phyloP scores from a whole-genome alignment of 257 asterid species.

The Vinca minor region DNA sequence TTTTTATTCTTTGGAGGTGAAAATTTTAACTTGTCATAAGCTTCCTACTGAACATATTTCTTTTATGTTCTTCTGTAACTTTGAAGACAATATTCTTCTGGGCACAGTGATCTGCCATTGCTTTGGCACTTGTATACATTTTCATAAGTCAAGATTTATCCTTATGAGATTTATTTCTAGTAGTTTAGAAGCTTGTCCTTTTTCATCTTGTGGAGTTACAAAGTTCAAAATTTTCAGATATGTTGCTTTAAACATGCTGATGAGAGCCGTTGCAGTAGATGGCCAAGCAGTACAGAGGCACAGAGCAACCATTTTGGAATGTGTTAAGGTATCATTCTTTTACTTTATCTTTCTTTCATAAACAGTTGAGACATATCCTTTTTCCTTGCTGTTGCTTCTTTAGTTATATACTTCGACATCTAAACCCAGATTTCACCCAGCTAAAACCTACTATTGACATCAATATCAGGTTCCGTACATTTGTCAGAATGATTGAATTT shows the following conservation, averaged over 20 bases:
- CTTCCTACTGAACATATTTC: too few species aligned
- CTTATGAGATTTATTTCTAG: constrained; percentile 6
- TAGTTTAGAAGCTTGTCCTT: constrained; percentile 9
- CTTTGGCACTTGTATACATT: too few species aligned
- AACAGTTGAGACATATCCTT: not conserved
- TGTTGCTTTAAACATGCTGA: constrained; percentile 96
- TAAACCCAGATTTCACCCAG: not conserved
- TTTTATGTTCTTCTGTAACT: too few species aligned
- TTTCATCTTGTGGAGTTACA: constrained; percentile 23
- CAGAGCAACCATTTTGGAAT: constrained; percentile 89
- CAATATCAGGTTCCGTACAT: too few species aligned
- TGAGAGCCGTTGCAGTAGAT: constrained; percentile 88
- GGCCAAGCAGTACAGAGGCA: constrained; percentile 99
- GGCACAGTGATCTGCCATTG: too few species aligned
- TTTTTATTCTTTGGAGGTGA: too few species aligned
- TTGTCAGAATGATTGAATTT: too few species aligned
- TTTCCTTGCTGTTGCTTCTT: constrained; percentile 3
- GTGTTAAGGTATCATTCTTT: constrained; percentile 70
- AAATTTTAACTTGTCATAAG: too few species aligned
- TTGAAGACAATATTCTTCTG: too few species aligned
- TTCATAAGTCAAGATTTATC: too few species aligned
- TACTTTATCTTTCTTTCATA: constrained; percentile 2
- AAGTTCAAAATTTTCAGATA: constrained; percentile 48
- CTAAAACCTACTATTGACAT: too few species aligned
- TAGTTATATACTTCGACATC: not conserved